Conservation (phyloP, 2,329 filamentous ascomycete species). For the Aspergillus hortae region DNA sequence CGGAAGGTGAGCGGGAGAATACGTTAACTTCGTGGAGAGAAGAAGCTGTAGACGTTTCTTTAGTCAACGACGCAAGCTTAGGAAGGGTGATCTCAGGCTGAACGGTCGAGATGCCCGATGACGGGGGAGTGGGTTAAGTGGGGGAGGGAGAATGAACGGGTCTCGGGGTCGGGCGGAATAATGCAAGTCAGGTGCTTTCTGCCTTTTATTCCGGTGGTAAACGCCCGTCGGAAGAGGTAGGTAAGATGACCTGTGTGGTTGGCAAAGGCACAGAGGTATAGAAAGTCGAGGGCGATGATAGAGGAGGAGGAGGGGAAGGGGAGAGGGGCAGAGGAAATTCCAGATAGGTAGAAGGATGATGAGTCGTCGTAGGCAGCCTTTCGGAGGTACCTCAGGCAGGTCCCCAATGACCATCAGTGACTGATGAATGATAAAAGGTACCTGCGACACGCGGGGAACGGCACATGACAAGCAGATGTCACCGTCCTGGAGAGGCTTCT, state of each 20-base stretch:
- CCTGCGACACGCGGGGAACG: too few relatives aligned
- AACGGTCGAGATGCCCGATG: constrained; percentile 19
- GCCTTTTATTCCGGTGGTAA: neutral
- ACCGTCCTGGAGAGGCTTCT: too few relatives aligned
- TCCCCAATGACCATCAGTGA: too few relatives aligned
- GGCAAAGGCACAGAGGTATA: neutral
- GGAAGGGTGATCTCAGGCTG: constrained; percentile 8
- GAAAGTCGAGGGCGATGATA: neutral
- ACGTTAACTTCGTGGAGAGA: constrained; percentile 15
- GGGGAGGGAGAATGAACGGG: constrained; percentile 6
- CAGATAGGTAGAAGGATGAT: too few relatives aligned
- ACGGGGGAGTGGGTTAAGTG: constrained; percentile 13
- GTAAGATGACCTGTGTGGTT: neutral
- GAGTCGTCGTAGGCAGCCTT: too few relatives aligned
- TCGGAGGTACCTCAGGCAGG: too few relatives aligned
- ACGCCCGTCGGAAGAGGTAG: neutral
- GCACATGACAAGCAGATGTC: too few relatives aligned
- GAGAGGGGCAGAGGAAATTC: neutral
- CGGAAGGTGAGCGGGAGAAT: constrained; percentile 12
- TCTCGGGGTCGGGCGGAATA: constrained; percentile 16
- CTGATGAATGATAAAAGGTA: too few relatives aligned
- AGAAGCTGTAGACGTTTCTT: constrained; percentile 3
- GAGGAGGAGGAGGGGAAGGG: neutral
- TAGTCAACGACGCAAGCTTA: constrained; percentile 3
- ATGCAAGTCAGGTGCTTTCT: constrained; percentile 15